Evolutionary conservation across 2,329 filamentous ascomycete species (phyloP).

Genomic region (Teratosphaeria gauchensis): DNA sequence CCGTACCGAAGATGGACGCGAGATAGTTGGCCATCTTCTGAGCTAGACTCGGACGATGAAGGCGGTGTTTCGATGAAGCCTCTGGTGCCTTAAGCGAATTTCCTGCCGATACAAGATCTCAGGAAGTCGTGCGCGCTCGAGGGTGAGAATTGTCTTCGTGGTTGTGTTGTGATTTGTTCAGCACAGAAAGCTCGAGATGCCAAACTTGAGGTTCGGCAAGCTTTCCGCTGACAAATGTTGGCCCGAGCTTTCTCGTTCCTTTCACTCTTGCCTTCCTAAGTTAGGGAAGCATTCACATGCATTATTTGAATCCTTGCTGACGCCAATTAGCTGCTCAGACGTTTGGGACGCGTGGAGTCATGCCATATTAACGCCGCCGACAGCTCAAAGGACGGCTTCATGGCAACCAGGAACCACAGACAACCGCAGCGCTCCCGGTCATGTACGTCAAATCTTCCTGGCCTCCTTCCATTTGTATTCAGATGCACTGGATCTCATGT

Average conservation of each 20-base stretch:
- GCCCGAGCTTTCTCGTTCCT: background rate
- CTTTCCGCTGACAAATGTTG: background rate
- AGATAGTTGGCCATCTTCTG: constrained; percentile 88
- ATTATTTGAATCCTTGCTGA: background rate
- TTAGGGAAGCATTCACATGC: background rate
- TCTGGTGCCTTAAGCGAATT: background rate
- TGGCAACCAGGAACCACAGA: too few species aligned
- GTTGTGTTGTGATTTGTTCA: background rate
- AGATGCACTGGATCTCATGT: too few species aligned
- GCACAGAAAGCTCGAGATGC: background rate
- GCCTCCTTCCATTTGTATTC: too few species aligned
- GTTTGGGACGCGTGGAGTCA: too few species aligned
- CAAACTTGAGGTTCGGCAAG: background rate
- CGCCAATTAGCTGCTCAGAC: too few species aligned
- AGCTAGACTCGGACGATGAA: background rate
- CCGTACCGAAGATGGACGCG: constrained; percentile 97
- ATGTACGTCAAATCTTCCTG: too few species aligned
- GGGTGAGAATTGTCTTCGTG: too few species aligned
- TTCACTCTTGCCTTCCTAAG: background rate
- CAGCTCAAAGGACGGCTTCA: too few species aligned
- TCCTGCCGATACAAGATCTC: background rate
- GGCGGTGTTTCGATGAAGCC: background rate
- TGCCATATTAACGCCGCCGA: too few species aligned
- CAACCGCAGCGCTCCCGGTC: too few species aligned
- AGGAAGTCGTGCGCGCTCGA: too few species aligned